A percentile compares a stretch with the other conserved stretches of the same genome.
Conservation (phyloP, 2,329 filamentous ascomycete species). For the Balansia obtecta region DNA sequence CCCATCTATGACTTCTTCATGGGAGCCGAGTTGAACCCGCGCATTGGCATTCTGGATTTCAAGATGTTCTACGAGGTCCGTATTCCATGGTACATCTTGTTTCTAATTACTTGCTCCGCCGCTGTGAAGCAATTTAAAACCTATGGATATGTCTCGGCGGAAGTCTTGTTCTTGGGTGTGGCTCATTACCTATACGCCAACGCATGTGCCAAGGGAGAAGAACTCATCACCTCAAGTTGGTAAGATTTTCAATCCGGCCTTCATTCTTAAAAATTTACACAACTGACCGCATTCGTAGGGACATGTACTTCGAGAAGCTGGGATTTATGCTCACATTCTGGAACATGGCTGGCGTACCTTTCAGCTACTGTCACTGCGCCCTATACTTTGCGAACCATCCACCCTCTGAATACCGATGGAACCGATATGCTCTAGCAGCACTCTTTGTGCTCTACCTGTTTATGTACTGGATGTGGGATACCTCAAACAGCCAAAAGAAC, state of each 20-base stretch:
- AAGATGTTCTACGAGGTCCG: constrained; percentile 96
- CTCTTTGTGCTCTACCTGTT: constrained; percentile 65
- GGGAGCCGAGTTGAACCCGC: constrained; percentile 76
- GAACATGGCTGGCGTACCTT: constrained; percentile 84
- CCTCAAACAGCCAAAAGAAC: constrained; percentile 88
- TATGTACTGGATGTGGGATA: constrained; percentile 88
- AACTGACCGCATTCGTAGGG: constrained; percentile 18
- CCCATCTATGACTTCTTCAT: constrained; percentile 84
- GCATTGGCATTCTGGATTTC: constrained; percentile 71
- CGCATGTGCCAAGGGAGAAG: constrained; percentile 83
- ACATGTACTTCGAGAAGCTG: constrained; percentile 96
- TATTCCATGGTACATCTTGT: constrained; percentile 82
- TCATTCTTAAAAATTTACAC: background rate
- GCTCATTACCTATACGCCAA: constrained; percentile 89
- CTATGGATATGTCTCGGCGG: constrained; percentile 77
- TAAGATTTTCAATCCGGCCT: background rate
- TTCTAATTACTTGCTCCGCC: constrained; percentile 63
- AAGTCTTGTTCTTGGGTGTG: constrained; percentile 74
- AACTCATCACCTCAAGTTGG: constrained; percentile 79
- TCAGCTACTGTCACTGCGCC: constrained; percentile 89
- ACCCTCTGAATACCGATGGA: constrained; percentile 66
- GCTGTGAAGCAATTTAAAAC: constrained; percentile 73
- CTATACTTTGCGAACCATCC: constrained; percentile 79
- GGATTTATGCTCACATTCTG: constrained; percentile 98
- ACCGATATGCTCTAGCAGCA: constrained; percentile 49